Base-by-base conservation (phyloP, 176 grass and related monocot genomes). In the Rhynchospora tenuis region DNA sequence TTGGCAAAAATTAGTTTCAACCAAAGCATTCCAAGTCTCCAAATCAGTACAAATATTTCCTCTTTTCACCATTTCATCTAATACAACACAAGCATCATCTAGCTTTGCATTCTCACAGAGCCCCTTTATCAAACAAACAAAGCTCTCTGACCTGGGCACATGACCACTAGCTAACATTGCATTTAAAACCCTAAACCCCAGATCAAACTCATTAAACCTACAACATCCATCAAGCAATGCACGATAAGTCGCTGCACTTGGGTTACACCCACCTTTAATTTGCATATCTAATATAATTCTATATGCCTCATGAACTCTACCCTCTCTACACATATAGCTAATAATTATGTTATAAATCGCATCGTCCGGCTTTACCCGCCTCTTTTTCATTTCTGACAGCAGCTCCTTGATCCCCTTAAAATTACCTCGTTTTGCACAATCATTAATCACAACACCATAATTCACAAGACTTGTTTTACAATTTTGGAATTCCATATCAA, bases 401-500 rank as follows among this genome's bases (percentile, higher is more conserved):
- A 95, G 57, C 1, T 54, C 75, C 84, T 26, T 77, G 14, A 90
- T 7, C 24, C 87, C 84, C 10, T 88, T 61, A 20, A 72, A 28
- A 14, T 89, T 89, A 0, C 90, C 91, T 26, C 47, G 64, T 61
- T 58, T 46, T 1, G 67, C 86, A n/a, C 91, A 83, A 20, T 90
- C 89, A 57, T 24, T 87, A 81, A 98, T 93, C 86, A 98, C 78
- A 38, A 95, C 93, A 63, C 91, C 89, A 14, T 95, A 98, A 87
- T 93, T 98, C 14, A 84, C 82, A 14, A 83, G 86, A n/a, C 70
- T 47, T 51, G 91, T 59, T 81, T 88, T 86, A 89, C 96, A 95
- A 16, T 90, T 91, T n/a, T 89, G 89, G 89, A 92, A 98, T 86
- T 95, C 93, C 96, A 98, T 95, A 90, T 93, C 91, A 59, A 95